These are phyloP conservation scores for Vaccinium macrocarpon DNA, from an alignment of 148 eudicot genomes.

Conservation along the genomic window DNA sequence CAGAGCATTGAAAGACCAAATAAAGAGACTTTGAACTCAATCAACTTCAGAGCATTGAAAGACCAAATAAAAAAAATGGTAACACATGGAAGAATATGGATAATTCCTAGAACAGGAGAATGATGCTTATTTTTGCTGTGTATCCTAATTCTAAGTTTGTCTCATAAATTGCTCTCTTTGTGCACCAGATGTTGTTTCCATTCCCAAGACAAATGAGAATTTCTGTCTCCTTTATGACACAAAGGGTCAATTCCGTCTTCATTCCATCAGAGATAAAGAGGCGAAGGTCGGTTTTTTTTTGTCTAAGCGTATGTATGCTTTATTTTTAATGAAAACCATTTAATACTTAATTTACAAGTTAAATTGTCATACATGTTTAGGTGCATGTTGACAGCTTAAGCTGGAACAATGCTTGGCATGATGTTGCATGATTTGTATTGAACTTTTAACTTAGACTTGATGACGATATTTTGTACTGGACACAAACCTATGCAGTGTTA, in stretches of 20 bases:
- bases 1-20: too few relatives aligned
- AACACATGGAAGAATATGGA: not conserved
- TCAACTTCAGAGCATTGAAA: too few relatives aligned
- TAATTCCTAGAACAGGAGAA: not conserved
- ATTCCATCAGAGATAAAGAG: conserved; percentile 53
- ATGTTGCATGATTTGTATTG: not conserved
- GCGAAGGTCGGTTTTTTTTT: conserved; percentile 37
- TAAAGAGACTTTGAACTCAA: too few relatives aligned
- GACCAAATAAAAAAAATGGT: too few relatives aligned
- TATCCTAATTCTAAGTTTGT: not conserved
- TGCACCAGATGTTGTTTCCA: conserved; percentile 44
- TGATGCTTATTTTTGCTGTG: not conserved
- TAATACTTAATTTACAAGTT: not conserved
- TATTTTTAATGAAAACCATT: not conserved
- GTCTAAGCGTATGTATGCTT: not conserved
- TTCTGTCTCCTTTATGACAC: conserved; percentile 56
- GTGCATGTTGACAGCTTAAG: not conserved
- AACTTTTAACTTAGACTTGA: not conserved
- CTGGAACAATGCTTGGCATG: not conserved
- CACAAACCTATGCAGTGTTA: not conserved
- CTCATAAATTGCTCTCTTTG: not conserved
- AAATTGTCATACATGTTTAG: not conserved
- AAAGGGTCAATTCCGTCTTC: conserved; percentile 51
- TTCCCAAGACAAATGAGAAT: conserved; percentile 49
- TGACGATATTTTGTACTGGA: not conserved